Conservation (phyloP, 441 rosid genomes). For the Aquilaria agallochum region DNA sequence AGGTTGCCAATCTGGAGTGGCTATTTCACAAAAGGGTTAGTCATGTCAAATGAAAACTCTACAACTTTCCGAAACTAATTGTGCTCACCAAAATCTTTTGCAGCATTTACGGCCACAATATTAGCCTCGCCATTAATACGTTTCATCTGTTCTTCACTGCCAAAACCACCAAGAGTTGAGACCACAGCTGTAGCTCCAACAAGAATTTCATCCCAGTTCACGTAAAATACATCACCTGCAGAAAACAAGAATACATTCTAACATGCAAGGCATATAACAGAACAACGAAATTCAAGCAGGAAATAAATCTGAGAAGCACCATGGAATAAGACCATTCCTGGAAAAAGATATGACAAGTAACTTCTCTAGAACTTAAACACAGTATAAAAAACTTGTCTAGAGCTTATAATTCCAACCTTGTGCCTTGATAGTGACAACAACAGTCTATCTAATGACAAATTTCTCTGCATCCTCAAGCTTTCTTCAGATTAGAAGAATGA, state of each 20-base stretch:
- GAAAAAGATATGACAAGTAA: no score
- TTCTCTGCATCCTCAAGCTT: no score
- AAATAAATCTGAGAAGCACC: slow-evolving; percentile 9
- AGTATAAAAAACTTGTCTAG: neutral
- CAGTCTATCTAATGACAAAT: no score
- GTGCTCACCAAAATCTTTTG: slow-evolving; percentile 67
- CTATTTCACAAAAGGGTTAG: no score
- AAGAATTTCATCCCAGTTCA: slow-evolving; percentile 92
- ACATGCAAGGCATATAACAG: neutral
- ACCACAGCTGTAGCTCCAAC: slow-evolving; percentile 84
- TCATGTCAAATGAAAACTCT: no score
- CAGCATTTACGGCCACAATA: slow-evolving; percentile 72
- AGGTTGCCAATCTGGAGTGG: no score
- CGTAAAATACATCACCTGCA: slow-evolving; percentile 89
- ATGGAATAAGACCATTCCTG: no score
- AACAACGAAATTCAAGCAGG: neutral
- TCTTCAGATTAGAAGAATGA: no score
- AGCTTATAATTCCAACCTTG: no score
- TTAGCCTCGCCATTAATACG: slow-evolving; percentile 93
- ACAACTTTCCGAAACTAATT: no score
- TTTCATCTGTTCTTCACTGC: slow-evolving; percentile 87
- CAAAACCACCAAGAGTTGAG: slow-evolving; percentile 95
- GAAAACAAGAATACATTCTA: slow-evolving; percentile 5
- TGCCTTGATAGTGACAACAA: no score
- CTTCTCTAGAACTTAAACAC: neutral